Conservation (phyloP, 116 monocot genomes). For the Papilionanthe hybrid region DNA sequence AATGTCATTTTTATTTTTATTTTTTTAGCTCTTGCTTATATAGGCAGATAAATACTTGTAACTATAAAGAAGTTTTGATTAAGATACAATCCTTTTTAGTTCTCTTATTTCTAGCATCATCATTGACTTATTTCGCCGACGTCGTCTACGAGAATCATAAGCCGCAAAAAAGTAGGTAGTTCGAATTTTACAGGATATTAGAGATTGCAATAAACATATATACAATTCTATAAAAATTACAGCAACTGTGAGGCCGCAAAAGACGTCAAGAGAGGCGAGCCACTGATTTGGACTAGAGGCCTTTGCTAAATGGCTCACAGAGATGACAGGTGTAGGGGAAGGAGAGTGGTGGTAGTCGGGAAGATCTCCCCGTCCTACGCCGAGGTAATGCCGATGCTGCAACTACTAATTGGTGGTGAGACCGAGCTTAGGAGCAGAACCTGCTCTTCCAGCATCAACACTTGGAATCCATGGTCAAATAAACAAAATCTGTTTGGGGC, state of each 20-base stretch:
- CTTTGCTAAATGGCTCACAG: not conserved
- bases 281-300: slow-evolving; percentile 23
- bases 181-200: not conserved
- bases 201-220: not conserved
- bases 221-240: slow-evolving; percentile 18
- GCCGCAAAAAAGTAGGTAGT: slow-evolving; percentile 25
- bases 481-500: no score
- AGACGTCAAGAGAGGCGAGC: slow-evolving; percentile 82
- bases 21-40: not conserved
- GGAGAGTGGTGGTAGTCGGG: slow-evolving; percentile 21
- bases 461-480: slow-evolving; percentile 10
- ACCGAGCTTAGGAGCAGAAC: slow-evolving; percentile 32
- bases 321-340: slow-evolving; percentile 2
- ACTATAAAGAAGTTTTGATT: not conserved
- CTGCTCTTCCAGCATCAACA: slow-evolving; percentile 25
- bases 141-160: slow-evolving; percentile 93
- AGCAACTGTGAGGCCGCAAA: slow-evolving; percentile 89
- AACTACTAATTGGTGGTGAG: not conserved
- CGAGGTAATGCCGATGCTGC: not conserved
- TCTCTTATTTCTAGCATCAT: not conserved
- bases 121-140: slow-evolving; percentile 46
- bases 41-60: not conserved
- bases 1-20: not conserved
- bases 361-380: slow-evolving; percentile 34
- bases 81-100: not conserved